Base-by-base conservation (phyloP, 495 filamentous ascomycete genomes). In the Aspergillus asperescens region DNA sequence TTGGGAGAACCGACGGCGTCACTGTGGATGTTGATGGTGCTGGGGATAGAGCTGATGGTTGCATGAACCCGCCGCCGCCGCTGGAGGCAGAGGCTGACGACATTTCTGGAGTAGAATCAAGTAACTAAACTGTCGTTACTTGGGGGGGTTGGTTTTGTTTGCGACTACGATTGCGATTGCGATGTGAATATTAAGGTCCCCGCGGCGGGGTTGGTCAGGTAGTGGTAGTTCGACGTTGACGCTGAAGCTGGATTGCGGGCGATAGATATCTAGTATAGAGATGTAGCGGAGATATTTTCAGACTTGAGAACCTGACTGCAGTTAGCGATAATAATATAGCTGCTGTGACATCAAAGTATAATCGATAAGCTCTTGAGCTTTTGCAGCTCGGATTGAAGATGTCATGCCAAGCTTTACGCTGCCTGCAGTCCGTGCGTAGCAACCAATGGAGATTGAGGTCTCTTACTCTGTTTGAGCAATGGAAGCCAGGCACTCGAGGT, bases 1-100 rank as follows among this genome's bases (percentile, higher is more conserved):
- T 77, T 1, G 88, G 88, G 4, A 92, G 75, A 4, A 60, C 55
- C 0, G 76, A 67, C 5, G 64, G 59, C 0, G 65, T 66, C 7
- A 54, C 60, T 27, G 64, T 69, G n/a, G 78, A 76, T 19, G 78
- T 59, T 25, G 78, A 80, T 7, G 75, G 74, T 1, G 83, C 72
- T 7, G 84, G 81, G 1, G 81, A 81, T 0, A 77, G 72, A 13
- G 82, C 62, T 13, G 69, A 67, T 10, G 72, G 63, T 4, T 68
- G 71, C 35, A 81, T 53, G 55, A 83, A 82, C 39, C 77, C 77
- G 28, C 78, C 44, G 25, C 43, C 27, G n/a, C 29, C 28, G 13
- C 19, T 23, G 24, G 29, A 3, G 19, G 54, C 23, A 4, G 45
- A 48, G 10, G 60, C 31, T 10, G 55, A 24, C 43, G 55, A 53